A percentile compares a stretch with the other conserved stretches of the same genome.
These are phyloP conservation scores for Curvularia verruculosa DNA, from an alignment of 2,329 filamentous ascomycete genomes.

Conservation along the genomic window DNA sequence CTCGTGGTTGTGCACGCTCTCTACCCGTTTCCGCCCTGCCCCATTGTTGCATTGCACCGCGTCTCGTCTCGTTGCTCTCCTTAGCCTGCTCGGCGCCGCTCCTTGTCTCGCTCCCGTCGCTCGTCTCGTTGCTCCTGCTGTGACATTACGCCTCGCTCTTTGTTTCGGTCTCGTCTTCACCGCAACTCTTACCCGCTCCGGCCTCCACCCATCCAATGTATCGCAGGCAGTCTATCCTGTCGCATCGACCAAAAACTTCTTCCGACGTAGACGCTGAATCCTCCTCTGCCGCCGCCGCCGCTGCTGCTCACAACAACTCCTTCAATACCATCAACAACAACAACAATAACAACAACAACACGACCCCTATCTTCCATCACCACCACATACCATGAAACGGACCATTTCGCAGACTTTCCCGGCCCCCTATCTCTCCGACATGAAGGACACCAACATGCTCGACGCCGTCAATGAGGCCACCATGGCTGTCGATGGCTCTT, in stretches of 20 bases:
- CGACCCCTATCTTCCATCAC: conserved; percentile 23
- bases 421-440: conserved; percentile 30
- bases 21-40: conserved; percentile 2
- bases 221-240: conserved; percentile 45
- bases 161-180: conserved; percentile 7
- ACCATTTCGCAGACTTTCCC: conserved; percentile 49
- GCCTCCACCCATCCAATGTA: conserved; percentile 40
- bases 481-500: conserved; percentile 19
- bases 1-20: conserved; percentile 21
- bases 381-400: conserved; percentile 40
- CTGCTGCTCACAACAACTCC: conserved; percentile 14
- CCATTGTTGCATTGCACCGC: background rate
- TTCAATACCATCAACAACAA: background rate
- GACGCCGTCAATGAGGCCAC: conserved; percentile 40
- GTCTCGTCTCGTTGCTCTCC: conserved; percentile 4
- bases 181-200: conserved; percentile 8
- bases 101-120: conserved; percentile 1
- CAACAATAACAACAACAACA: conserved; percentile 26
- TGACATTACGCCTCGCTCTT: conserved; percentile 3
- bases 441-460: conserved; percentile 33
- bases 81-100: conserved; percentile 5
- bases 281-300: background rate
- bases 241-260: conserved; percentile 49
- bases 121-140: background rate
- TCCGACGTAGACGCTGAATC: conserved; percentile 50